Evolutionary conservation across 2,329 filamentous ascomycete species (phyloP).

Genomic region (Sarocladium kiliense): DNA sequence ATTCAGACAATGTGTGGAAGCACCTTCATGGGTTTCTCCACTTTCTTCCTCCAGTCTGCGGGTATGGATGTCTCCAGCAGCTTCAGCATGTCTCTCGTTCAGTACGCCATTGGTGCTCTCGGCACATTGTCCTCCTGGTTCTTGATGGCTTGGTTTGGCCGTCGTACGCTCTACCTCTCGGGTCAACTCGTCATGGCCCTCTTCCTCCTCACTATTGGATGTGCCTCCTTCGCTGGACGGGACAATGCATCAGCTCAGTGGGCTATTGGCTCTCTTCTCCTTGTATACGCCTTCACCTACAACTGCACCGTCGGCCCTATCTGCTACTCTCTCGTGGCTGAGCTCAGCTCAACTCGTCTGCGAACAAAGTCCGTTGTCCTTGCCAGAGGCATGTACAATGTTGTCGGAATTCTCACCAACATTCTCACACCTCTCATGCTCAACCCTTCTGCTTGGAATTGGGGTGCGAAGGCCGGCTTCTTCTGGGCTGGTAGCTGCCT

Average conservation of each 20-base stretch:
- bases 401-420: constrained; percentile 41
- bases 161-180: constrained; percentile 37
- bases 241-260: constrained; percentile 41
- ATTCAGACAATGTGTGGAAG: constrained; percentile 35
- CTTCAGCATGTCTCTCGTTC: constrained; percentile 33
- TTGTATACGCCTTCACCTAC: constrained; percentile 39
- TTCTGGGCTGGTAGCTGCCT: constrained; percentile 41
- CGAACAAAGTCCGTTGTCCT: constrained; percentile 41
- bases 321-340: constrained; percentile 37
- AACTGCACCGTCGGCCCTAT: constrained; percentile 41
- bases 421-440: constrained; percentile 42
- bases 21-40: constrained; percentile 53
- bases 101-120: constrained; percentile 37
- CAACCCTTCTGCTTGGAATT: constrained; percentile 40
- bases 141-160: constrained; percentile 36
- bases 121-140: constrained; percentile 43
- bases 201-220: constrained; percentile 37
- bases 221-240: constrained; percentile 32
- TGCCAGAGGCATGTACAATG: constrained; percentile 40
- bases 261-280: constrained; percentile 41
- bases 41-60: constrained; percentile 41
- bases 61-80: constrained; percentile 30
- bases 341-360: constrained; percentile 39
- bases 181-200: constrained; percentile 44
- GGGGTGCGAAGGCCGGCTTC: constrained; percentile 42